phyloP scores from a whole-genome alignment of 1,284 basidiomycete genomes.

The Ganoderma boninense region DNA sequence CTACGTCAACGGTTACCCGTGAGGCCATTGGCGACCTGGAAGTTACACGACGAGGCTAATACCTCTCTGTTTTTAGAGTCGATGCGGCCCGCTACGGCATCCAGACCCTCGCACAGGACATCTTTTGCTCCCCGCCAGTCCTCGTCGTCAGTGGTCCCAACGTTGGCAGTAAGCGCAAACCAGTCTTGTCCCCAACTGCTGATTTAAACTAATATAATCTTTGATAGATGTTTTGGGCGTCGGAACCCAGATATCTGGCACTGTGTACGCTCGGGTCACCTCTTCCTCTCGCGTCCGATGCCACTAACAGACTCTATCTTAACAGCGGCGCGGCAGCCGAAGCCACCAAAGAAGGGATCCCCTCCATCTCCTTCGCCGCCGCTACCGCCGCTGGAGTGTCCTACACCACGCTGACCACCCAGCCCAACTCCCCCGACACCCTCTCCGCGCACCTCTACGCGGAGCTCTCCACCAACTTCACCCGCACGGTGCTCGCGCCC shows the following conservation, averaged over 20 bases:
- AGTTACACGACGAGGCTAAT: neutral
- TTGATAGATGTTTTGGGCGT: slow-evolving; percentile 50
- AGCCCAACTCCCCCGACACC: slow-evolving; percentile 43
- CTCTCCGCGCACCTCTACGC: slow-evolving; percentile 51
- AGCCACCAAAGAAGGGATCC: slow-evolving; percentile 54
- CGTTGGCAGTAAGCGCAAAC: slow-evolving; percentile 34
- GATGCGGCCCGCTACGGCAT: slow-evolving; percentile 56
- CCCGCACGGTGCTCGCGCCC: slow-evolving; percentile 46
- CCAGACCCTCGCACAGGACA: slow-evolving; percentile 52
- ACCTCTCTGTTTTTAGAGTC: slow-evolving; percentile 37
- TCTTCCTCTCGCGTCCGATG: too few species aligned
- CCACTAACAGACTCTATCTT: neutral
- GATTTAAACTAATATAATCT: neutral
- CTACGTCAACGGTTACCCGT: slow-evolving; percentile 44
- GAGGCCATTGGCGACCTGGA: slow-evolving; percentile 10
- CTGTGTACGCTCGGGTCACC: slow-evolving; percentile 48
- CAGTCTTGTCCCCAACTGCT: neutral
- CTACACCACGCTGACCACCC: slow-evolving; percentile 52
- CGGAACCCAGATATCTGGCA: slow-evolving; percentile 50
- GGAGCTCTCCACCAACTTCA: slow-evolving; percentile 49
- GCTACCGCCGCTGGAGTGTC: slow-evolving; percentile 48
- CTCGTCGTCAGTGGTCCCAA: slow-evolving; percentile 61
- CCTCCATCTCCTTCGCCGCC: slow-evolving; percentile 59
- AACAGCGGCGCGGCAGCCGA: slow-evolving; percentile 58
- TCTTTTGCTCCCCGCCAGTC: slow-evolving; percentile 54